Base-by-base conservation (phyloP, 305 asterid genomes). In the Plantago coronopus region DNA sequence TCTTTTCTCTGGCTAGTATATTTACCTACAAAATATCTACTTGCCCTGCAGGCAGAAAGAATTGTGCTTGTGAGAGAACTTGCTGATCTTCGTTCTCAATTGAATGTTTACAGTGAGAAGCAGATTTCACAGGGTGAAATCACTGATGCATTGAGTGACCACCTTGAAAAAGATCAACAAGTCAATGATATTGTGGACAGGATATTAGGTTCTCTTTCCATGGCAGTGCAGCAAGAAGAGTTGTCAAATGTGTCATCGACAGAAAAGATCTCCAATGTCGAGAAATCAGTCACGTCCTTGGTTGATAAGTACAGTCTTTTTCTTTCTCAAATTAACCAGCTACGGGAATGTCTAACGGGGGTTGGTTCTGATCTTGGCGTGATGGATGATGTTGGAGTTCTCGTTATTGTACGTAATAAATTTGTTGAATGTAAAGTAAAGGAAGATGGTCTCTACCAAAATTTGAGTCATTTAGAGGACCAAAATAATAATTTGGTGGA, bases 31-130 rank as follows among this genome's bases (percentile, higher is more conserved):
- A 38, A 38, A 12, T 9, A 27, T 54, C 22, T 38, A 54, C 43
- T 54, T 27, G 27, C 44, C 56, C 55, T 72, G 81, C 91, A 94
- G 99, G 89, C 81, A 76, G 95, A 91, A 75, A 78, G 74, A 63
- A 70, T 62, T n/a, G 64, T 25, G 69, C 55, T 84, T 53, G 71
- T 18, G 77, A 71, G 56, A 65, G 91, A 80, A 74, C 84, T 83
- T 50, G 51, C 75, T 50, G 60, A 68, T 37, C 82, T 88, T 38
- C 69, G 68, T 69, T 47, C 70, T 50, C 88, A 80, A 68, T 69
- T 82, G 62, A 80, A 78, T 81, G 76, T 55, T 54, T 70, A 74
- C 48, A 72, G 61, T 59, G 77, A 57, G 66, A 75, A 66, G 63
- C 75, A 61, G 40, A 55, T 60, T 43, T 61, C 62, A 15, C 48